A percentile compares a stretch with the other conserved stretches of the same genome.
Conservation (phyloP, 495 filamentous ascomycete species). For the Penicillium manginii region DNA sequence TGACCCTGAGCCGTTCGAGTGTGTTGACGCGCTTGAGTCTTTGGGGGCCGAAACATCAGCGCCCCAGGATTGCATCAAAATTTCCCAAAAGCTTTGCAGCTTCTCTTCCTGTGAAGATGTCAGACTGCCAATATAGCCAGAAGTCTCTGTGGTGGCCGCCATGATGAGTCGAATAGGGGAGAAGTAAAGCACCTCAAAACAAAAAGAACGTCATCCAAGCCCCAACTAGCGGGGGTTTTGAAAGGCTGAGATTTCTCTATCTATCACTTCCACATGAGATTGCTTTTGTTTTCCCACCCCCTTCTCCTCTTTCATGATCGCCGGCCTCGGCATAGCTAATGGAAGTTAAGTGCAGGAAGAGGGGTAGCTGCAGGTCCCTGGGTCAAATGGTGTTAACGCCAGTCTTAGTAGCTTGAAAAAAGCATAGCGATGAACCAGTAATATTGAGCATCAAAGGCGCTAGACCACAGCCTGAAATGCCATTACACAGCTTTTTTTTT, state of each 20-base stretch:
- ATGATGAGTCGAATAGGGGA: not conserved
- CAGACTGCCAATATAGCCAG: conserved; percentile 22
- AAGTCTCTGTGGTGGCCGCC: conserved; percentile 5
- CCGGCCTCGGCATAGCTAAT: conserved; percentile 1
- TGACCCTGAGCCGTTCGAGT: conserved; percentile 4
- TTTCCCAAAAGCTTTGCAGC: conserved; percentile 21
- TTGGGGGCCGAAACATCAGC: conserved; percentile 6
- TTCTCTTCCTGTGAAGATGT: conserved; percentile 18
- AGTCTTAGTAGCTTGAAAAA: not conserved
- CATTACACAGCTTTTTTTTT: not conserved
- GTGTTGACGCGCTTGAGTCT: conserved; percentile 5
- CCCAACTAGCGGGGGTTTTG: not conserved
- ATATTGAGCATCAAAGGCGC: not conserved
- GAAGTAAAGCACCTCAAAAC: not conserved
- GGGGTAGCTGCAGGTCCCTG: conserved; percentile 3
- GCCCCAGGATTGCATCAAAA: conserved; percentile 27
- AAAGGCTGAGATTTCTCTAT: conserved; percentile 3
- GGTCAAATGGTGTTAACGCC: not conserved
- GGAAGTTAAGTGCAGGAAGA: conserved; percentile 2
- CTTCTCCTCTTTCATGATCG: not conserved
- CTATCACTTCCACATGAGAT: conserved; percentile 4
- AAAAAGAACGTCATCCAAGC: not conserved
- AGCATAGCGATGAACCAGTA: not conserved
- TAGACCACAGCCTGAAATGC: not conserved
- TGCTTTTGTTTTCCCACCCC: not conserved